A percentile compares a stretch with the other conserved stretches of the same genome.
These are phyloP conservation scores for Sistotremastrum niveocremeum DNA, from an alignment of 768 basidiomycete genomes.

Conservation along the genomic window DNA sequence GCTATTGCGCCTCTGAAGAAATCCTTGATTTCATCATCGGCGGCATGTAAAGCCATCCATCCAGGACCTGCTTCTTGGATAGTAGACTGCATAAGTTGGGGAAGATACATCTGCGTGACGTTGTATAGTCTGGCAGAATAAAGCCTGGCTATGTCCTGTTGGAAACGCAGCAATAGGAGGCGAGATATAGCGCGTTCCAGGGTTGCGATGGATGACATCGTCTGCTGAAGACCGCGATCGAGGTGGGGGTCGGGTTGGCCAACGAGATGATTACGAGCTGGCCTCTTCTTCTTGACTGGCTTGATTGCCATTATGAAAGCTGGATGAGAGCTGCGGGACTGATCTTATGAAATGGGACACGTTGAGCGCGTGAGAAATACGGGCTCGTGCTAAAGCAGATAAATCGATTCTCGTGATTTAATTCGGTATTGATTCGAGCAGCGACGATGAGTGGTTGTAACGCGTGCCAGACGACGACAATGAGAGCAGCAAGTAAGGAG, in stretches of 20 bases:
- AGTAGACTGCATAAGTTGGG: conserved; percentile 55
- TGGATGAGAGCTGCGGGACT: background rate
- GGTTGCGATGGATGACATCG: conserved; percentile 47
- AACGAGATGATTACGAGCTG: conserved; percentile 11
- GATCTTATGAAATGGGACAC: too few relatives aligned
- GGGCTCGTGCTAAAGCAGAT: too few relatives aligned
- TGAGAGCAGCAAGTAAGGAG: too few relatives aligned
- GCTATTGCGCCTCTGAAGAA: conserved; percentile 55
- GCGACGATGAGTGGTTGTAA: too few relatives aligned
- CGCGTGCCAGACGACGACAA: too few relatives aligned
- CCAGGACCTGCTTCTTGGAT: conserved; percentile 46
- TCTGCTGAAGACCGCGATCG: conserved; percentile 41
- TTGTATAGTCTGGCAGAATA: conserved; percentile 58
- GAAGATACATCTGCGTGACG: conserved; percentile 51
- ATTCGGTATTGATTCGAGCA: too few relatives aligned
- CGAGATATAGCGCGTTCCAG: conserved; percentile 58
- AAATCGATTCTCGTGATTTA: too few relatives aligned
- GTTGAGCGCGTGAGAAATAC: too few relatives aligned
- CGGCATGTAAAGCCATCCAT: conserved; percentile 57
- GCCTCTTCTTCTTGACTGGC: background rate
- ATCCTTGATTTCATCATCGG: conserved; percentile 59
- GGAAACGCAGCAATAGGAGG: conserved; percentile 53
- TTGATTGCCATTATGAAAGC: background rate
- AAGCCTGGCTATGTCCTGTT: conserved; percentile 62
- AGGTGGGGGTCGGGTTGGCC: conserved; percentile 31